These are phyloP conservation scores for Termitomyces sp. DNA, from an alignment of 768 basidiomycete species.

Conservation along the genomic window DNA sequence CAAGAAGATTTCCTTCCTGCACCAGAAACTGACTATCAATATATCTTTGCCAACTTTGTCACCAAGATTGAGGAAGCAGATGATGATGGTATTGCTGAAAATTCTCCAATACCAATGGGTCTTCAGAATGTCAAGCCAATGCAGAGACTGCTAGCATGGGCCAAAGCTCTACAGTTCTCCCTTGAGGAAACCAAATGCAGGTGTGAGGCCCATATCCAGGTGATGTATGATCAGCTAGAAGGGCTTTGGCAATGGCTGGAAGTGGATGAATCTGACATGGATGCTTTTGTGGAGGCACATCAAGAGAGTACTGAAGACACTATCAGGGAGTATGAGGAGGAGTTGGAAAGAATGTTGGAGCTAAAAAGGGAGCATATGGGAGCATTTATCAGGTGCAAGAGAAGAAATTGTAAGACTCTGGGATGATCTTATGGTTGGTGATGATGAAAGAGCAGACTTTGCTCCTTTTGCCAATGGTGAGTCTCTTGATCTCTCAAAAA, in stretches of 20 bases:
- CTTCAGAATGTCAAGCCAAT: slow-evolving; percentile 81
- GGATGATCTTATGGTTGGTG: slow-evolving; percentile 84
- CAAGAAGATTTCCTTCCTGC: slow-evolving; percentile 24
- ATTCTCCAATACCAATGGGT: slow-evolving; percentile 39
- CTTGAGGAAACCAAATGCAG: slow-evolving; percentile 71
- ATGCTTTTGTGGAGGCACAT: slow-evolving; percentile 87
- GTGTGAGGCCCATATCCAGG: slow-evolving; percentile 83
- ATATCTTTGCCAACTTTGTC: slow-evolving; percentile 61
- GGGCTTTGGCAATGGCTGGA: slow-evolving; percentile 87
- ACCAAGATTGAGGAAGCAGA: slow-evolving; percentile 57
- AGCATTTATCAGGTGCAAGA: slow-evolving; percentile 80
- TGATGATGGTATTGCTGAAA: slow-evolving; percentile 40
- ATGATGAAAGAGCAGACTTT: slow-evolving; percentile 79
- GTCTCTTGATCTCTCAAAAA: slow-evolving; percentile 14
- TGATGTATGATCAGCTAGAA: slow-evolving; percentile 92
- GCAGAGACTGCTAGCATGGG: slow-evolving; percentile 69
- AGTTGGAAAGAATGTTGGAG: slow-evolving; percentile 86
- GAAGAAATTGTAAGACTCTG: slow-evolving; percentile 78
- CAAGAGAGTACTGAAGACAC: slow-evolving; percentile 78
- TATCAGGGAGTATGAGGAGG: slow-evolving; percentile 81
- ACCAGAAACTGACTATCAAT: slow-evolving; percentile 47
- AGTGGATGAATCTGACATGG: slow-evolving; percentile 75
- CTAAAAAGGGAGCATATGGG: slow-evolving; percentile 86
- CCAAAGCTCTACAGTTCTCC: slow-evolving; percentile 47
- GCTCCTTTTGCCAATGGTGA: slow-evolving; percentile 80